phyloP scores from a whole-genome alignment of 768 basidiomycete species.

The Cantharellus anzutake region DNA sequence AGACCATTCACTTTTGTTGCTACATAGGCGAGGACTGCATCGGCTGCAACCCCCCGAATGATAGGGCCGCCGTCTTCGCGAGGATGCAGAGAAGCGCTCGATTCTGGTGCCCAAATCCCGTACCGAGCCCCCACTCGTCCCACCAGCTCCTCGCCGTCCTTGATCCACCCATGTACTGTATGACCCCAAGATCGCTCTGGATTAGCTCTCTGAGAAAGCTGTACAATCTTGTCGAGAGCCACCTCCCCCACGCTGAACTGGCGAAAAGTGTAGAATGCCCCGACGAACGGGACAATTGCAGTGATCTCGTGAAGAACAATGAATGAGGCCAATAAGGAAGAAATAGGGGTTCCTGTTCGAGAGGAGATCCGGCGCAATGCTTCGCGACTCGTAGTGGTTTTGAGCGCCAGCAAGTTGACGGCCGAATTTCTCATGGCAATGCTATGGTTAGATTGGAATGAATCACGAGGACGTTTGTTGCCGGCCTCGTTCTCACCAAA shows the following conservation, averaged over 20 bases:
- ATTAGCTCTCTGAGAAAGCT: neutral
- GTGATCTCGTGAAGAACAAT: constrained; percentile 73
- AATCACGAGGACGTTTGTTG: too few relatives aligned
- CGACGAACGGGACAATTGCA: constrained; percentile 54
- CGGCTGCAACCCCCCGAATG: constrained; percentile 24
- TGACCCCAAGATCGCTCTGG: neutral
- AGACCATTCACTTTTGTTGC: constrained; percentile 42
- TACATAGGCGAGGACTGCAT: constrained; percentile 66
- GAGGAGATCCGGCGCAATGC: constrained; percentile 40
- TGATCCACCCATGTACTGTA: constrained; percentile 20
- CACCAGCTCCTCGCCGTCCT: constrained; percentile 37
- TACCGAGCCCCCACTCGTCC: constrained; percentile 66
- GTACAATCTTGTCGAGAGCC: constrained; percentile 25
- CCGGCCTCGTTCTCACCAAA: neutral
- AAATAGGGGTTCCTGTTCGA: constrained; percentile 53
- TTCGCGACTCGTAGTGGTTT: neutral
- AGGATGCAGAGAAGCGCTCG: constrained; percentile 7
- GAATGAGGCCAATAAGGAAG: constrained; percentile 64
- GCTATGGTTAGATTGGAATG: too few relatives aligned
- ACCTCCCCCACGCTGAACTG: constrained; percentile 48
- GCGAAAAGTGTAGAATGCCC: constrained; percentile 52
- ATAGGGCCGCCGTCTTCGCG: neutral
- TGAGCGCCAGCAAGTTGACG: too few relatives aligned
- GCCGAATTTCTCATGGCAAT: too few relatives aligned
- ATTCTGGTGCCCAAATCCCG: constrained; percentile 62